phyloP scores from a whole-genome alignment of 129 eudicot genomes.

The Dittrichia graveolens region DNA sequence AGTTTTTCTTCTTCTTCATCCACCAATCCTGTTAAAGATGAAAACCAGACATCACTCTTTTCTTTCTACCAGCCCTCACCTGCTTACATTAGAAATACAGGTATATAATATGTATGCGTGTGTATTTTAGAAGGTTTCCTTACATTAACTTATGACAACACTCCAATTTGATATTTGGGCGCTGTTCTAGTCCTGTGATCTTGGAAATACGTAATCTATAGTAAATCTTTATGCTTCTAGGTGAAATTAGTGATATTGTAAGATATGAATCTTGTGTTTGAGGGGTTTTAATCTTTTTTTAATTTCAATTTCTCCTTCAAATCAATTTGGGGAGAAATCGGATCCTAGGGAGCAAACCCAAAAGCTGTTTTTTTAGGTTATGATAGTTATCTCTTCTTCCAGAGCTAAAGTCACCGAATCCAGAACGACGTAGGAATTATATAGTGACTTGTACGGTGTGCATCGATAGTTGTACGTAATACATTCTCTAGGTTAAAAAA shows the following conservation, averaged over 20 bases:
- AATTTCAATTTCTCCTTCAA: neutral
- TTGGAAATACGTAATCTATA: neutral
- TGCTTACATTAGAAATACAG: conserved; percentile 49
- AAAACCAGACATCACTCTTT: conserved; percentile 26
- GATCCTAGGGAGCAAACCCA: conserved; percentile 28
- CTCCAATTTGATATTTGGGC: neutral
- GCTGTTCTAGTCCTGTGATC: conserved; percentile 1
- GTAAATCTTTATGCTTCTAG: neutral
- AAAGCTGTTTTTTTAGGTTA: neutral
- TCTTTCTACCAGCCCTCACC: conserved; percentile 48
- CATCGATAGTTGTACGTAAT: conserved; percentile 7
- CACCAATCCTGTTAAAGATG: conserved; percentile 25
- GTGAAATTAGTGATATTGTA: conserved; percentile 11
- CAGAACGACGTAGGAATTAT: neutral
- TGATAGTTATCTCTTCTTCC: neutral
- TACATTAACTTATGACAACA: neutral
- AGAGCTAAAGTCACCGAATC: neutral
- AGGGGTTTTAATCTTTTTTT: neutral
- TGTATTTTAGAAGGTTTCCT: neutral
- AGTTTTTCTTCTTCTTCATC: conserved; percentile 52
- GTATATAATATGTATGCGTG: neutral
- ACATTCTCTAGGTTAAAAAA: neutral
- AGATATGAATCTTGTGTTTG: conserved; percentile 17
- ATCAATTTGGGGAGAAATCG: conserved; percentile 20
- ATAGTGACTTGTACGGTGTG: conserved; percentile 28